Evolutionary conservation across 441 rosid species (phyloP).

Genomic region (Pelargonium australe): DNA sequence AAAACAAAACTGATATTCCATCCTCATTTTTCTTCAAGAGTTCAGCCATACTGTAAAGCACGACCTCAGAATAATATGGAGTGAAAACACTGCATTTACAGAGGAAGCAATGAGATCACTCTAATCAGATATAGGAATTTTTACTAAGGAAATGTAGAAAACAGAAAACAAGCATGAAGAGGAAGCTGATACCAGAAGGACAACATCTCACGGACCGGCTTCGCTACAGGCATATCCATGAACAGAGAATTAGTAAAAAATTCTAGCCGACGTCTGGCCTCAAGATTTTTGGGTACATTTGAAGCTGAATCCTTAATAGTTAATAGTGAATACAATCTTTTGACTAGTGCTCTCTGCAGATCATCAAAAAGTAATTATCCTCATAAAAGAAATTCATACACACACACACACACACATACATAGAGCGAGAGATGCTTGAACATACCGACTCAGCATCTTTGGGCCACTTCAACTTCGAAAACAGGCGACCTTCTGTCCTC

Average conservation of each 20-base stretch:
- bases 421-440: constrained; percentile 13
- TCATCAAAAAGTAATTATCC: constrained; percentile 20
- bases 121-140: neutral
- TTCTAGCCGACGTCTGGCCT: constrained; percentile 87
- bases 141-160: neutral
- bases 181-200: constrained; percentile 60
- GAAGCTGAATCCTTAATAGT: constrained; percentile 93
- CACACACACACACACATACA: neutral
- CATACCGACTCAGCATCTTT: constrained; percentile 77
- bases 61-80: constrained; percentile 93
- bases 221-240: constrained; percentile 79
- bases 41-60: constrained; percentile 90
- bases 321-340: constrained; percentile 73
- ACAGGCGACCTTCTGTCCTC: constrained; percentile 76
- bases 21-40: constrained; percentile 88
- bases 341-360: constrained; percentile 70
- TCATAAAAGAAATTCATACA: constrained; percentile 2
- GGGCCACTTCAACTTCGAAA: constrained; percentile 92
- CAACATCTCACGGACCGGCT: constrained; percentile 70
- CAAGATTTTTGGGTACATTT: constrained; percentile 80
- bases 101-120: neutral
- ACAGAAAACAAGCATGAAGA: neutral
- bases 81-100: constrained; percentile 85
- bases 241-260: constrained; percentile 94
- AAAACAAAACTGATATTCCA: constrained; percentile 92